Percentiles rank a stretch among this genome's conserved stretches.
These are phyloP conservation scores for Zizania palustris DNA, from an alignment of 202 grass and related monocot genomes.

Conservation along the genomic window DNA sequence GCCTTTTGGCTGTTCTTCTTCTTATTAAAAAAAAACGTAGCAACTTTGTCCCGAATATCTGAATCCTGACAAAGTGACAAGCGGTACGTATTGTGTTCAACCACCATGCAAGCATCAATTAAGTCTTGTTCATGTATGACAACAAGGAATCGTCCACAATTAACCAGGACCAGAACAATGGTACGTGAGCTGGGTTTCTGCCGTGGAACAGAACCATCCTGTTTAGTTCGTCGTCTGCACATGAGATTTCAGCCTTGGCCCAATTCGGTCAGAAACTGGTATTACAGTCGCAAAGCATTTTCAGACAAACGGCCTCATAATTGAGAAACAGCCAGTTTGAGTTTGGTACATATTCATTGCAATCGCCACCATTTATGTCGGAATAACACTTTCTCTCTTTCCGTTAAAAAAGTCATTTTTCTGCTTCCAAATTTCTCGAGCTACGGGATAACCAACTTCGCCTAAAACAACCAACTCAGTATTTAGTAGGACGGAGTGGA, in stretches of 20 bases:
- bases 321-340: neutral
- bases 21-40: neutral
- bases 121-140: neutral
- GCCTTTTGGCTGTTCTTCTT: too few relatives aligned
- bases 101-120: conserved; percentile 9
- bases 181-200: neutral
- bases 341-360: neutral
- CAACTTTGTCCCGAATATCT: neutral
- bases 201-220: neutral
- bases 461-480: too few relatives aligned
- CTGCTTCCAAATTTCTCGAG: too few relatives aligned
- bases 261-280: neutral
- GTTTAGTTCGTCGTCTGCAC: neutral
- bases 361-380: neutral
- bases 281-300: neutral
- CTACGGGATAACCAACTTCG: too few relatives aligned
- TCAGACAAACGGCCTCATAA: neutral
- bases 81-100: conserved; percentile 1
- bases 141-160: neutral
- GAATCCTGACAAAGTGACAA: neutral
- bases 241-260: neutral
- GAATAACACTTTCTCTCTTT: neutral
- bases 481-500: too few relatives aligned
- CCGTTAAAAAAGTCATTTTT: too few relatives aligned
- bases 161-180: neutral